A percentile compares a stretch with the other conserved stretches of the same genome.
Evolutionary conservation across 1,139 yeast genomes (phyloP).

Genomic region (Hyphopichia wangnamkhiaoensis): DNA sequence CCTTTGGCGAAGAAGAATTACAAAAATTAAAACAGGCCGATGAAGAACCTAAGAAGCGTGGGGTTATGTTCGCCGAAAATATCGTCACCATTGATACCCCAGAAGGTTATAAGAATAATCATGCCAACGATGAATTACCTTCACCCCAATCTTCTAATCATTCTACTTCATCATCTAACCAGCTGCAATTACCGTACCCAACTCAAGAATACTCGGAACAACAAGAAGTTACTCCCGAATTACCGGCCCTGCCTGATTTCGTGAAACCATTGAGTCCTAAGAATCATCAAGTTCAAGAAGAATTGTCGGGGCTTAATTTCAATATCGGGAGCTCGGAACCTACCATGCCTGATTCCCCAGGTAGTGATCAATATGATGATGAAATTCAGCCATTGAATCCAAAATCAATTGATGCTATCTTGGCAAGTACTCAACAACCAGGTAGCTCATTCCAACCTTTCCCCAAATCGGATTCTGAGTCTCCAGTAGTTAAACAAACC

Average conservation of each 20-base stretch:
- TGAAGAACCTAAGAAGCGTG: constrained; percentile 1
- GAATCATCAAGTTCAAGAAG: constrained; percentile 31
- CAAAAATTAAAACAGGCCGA: background rate
- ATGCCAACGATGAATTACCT: background rate
- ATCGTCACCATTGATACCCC: background rate
- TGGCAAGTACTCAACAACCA: constrained; percentile 10
- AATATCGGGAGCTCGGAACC: too few relatives aligned
- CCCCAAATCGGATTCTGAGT: constrained; percentile 9
- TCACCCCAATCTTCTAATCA: background rate
- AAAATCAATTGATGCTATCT: constrained; percentile 11
- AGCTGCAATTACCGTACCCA: background rate
- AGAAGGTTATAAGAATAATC: background rate
- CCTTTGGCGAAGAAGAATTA: background rate
- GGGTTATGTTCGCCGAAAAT: constrained; percentile 4
- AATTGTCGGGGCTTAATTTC: constrained; percentile 29
- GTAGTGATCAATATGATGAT: constrained; percentile 1
- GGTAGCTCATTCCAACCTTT: constrained; percentile 6
- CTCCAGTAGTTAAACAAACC: background rate
- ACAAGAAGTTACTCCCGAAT: constrained; percentile 10
- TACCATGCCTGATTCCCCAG: constrained; percentile 4
- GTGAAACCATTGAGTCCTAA: constrained; percentile 34
- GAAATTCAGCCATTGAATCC: constrained; percentile 5
- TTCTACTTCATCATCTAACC: background rate
- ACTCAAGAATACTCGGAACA: background rate
- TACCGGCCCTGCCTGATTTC: constrained; percentile 7